phyloP scores from a whole-genome alignment of 208 protist genomes.

The Naegleria gruberi region DNA sequence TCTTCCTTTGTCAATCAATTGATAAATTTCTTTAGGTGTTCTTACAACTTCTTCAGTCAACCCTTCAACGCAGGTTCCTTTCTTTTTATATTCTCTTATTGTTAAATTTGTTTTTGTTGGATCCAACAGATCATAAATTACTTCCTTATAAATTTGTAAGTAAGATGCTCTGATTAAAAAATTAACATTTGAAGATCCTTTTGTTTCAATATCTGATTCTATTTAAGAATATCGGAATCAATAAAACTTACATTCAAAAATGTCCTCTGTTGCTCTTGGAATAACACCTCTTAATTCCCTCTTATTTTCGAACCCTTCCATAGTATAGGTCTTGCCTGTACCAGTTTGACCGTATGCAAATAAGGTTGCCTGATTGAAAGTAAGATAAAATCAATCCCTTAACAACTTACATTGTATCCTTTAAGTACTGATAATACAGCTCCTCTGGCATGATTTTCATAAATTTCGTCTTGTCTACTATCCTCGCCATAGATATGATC shows the following conservation, averaged over 20 bases:
- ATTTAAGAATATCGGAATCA: slow-evolving; percentile 34
- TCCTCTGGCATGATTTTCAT: slow-evolving; percentile 58
- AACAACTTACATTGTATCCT: slow-evolving; percentile 66
- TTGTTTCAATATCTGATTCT: slow-evolving; percentile 49
- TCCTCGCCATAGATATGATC: slow-evolving; percentile 44
- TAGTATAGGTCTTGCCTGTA: slow-evolving; percentile 81
- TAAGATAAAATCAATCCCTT: background rate
- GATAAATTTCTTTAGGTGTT: slow-evolving; percentile 75
- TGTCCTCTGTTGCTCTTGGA: slow-evolving; percentile 73
- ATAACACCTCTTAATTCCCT: slow-evolving; percentile 67
- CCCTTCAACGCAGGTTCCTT: slow-evolving; percentile 77
- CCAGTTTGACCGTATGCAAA: slow-evolving; percentile 79
- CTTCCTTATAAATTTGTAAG: slow-evolving; percentile 95
- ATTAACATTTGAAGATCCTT: slow-evolving; percentile 63
- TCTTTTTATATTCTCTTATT: slow-evolving; percentile 67
- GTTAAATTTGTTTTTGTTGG: slow-evolving; percentile 64
- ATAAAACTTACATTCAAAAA: slow-evolving; percentile 66
- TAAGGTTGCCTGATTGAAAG: background rate
- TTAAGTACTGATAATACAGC: slow-evolving; percentile 75
- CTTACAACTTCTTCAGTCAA: slow-evolving; percentile 75
- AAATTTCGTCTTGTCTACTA: slow-evolving; percentile 68
- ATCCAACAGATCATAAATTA: slow-evolving; percentile 83
- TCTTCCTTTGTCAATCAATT: slow-evolving; percentile 65
- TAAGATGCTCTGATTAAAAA: slow-evolving; percentile 86
- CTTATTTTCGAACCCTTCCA: slow-evolving; percentile 48